Conservation (phyloP, 1,284 basidiomycete genomes). For the Trametes polyzona region DNA sequence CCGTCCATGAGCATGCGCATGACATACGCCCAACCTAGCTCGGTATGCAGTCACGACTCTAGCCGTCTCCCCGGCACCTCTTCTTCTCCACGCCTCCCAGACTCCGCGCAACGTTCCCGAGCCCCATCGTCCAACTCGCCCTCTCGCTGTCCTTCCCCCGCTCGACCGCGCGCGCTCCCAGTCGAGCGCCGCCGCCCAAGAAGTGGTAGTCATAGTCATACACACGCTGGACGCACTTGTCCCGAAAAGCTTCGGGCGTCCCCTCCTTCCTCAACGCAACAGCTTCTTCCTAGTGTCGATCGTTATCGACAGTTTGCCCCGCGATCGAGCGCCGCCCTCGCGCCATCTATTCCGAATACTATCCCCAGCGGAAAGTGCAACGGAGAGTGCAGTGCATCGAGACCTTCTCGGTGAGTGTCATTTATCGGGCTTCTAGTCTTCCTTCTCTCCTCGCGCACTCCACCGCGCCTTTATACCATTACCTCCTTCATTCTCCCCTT, state of each 20-base stretch:
- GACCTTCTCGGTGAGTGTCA: constrained; percentile 3
- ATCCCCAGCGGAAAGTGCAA: neutral
- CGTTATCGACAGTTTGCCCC: neutral
- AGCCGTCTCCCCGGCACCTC: neutral
- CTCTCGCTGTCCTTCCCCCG: constrained; percentile 10
- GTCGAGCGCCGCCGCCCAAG: constrained; percentile 4
- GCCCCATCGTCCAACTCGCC: constrained; percentile 7
- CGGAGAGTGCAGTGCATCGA: neutral
- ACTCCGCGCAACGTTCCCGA: neutral
- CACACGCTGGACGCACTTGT: constrained; percentile 16
- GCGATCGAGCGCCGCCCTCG: neutral
- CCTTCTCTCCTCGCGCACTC: neutral
- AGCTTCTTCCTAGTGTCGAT: neutral
- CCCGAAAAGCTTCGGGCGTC: constrained; percentile 11
- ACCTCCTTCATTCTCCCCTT: neutral
- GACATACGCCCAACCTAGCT: neutral
- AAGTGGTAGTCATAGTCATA: neutral
- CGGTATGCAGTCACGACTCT: constrained; percentile 9
- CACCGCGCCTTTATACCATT: neutral
- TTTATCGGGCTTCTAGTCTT: neutral
- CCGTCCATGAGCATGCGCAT: constrained; percentile 14
- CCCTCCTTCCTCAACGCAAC: constrained; percentile 4
- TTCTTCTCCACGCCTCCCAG: neutral
- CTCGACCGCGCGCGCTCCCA: constrained; percentile 5
- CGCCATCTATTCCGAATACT: neutral